Base-by-base conservation (phyloP, 257 asterid genomes). In the Henckelia pumila region DNA sequence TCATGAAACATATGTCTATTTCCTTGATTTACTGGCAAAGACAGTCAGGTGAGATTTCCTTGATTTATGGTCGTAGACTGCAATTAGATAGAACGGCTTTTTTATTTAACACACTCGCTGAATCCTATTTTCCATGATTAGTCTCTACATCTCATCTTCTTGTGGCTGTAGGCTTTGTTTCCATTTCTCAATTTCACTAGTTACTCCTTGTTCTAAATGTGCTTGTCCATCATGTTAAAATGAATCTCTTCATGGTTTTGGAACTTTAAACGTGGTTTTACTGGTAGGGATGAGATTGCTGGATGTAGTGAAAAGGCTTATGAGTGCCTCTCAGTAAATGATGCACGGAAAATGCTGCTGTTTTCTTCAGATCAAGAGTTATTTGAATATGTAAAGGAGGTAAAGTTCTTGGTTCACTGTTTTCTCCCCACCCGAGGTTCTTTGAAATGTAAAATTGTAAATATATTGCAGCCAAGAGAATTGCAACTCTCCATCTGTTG, bases 291-390 rank as follows among this genome's bases (percentile, higher is more conserved):
- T 75, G 97, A 90, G 86, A 90, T 89, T 73, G 90, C 95, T 76
- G 98, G 98, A 40, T 90, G 98, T 83, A 83, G 95, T 32, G 97
- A 92, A 78, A 89, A 88, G 80, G 94, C 98, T 33, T 93, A 90
- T 8, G 97, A 90, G 64, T 74, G 84, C 75, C 94, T 93, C 52
- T 88, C 97, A 49, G 22, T 85, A 21, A 81, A 64, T 14, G 89
- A 90, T 65, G 92, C 94, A 0, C 75, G 40, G 25, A 83, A 88
- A 67, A 88, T 90, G 83, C 75, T 89, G 75, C 65, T 93, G 49
- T 89, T 81, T 71, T 77, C 98, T 58, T 86, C 94, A 4, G 98
- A 90, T 68, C 71, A 81, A 62, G 97, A 90, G 64, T 76, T 90
- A 23, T 66, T 70, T 58, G 84, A 82, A 61, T 88, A 88, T 47